A percentile compares a stretch with the other conserved stretches of the same genome.
Conservation (phyloP, 768 basidiomycete genomes). For the Bullera alba region DNA sequence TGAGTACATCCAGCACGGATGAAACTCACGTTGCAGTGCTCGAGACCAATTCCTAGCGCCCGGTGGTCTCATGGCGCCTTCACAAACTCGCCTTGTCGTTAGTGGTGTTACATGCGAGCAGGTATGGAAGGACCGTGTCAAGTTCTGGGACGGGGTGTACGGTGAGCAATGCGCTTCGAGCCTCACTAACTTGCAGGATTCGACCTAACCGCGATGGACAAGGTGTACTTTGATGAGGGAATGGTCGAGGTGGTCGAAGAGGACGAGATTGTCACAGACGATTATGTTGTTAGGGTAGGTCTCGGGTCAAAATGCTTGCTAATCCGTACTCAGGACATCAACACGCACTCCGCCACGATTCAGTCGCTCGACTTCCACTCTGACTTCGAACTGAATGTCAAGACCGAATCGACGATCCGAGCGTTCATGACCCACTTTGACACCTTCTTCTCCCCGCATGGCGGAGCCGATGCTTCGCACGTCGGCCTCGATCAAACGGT, state of each 20-base stretch:
- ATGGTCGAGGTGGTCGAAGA: conserved; percentile 84
- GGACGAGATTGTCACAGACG: conserved; percentile 77
- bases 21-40: conserved; percentile 48
- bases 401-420: conserved; percentile 37
- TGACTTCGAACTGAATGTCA: conserved; percentile 62
- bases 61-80: conserved; percentile 78
- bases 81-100: conserved; percentile 79
- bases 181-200: conserved; percentile 56
- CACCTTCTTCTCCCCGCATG: conserved; percentile 68
- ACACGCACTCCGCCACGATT: conserved; percentile 58
- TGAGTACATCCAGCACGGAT: conserved; percentile 3
- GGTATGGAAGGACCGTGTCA: conserved; percentile 70
- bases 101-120: conserved; percentile 69
- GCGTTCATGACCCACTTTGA: conserved; percentile 86
- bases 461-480: conserved; percentile 54
- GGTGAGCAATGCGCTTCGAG: conserved; percentile 51
- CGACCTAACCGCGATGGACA: conserved; percentile 74
- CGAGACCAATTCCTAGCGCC: conserved; percentile 76
- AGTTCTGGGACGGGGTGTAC: conserved; percentile 86
- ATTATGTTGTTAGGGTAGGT: conserved; percentile 80
- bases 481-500: conserved; percentile 2
- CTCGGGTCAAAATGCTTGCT: background rate
- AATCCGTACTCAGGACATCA: conserved; percentile 59
- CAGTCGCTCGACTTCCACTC: conserved; percentile 74
- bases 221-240: conserved; percentile 68